Evolutionary conservation across 176 grass and related monocot species (phyloP).

Genomic region (Rhipidocladum racemiflorum): DNA sequence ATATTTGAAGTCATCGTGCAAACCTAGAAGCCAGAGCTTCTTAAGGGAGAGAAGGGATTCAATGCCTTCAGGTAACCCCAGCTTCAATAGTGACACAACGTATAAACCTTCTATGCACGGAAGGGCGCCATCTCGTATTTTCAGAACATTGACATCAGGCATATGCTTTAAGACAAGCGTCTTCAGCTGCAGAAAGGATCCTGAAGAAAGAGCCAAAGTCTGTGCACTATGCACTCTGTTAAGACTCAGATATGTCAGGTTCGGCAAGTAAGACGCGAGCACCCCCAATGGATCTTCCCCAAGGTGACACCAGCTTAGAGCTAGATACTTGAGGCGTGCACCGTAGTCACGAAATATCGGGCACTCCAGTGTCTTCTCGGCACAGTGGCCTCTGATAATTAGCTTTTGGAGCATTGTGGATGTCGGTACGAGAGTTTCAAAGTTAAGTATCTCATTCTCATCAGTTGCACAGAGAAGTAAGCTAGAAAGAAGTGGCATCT

Average conservation of each 20-base stretch:
- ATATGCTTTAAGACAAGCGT: too few species aligned
- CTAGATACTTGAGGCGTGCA: not conserved
- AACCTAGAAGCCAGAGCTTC: not conserved
- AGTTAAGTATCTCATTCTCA: not conserved
- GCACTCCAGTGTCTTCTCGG: not conserved
- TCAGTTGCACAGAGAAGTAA: slow-evolving; percentile 10
- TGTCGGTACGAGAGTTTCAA: not conserved
- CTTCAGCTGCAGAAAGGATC: not conserved
- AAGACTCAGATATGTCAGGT: not conserved
- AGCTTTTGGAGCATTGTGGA: slow-evolving; percentile 12
- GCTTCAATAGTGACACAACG: not conserved
- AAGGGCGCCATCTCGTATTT: not conserved
- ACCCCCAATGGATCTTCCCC: not conserved
- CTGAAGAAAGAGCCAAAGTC: not conserved
- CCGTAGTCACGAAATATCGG: not conserved
- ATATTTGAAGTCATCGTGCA: not conserved
- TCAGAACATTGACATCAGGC: too few species aligned
- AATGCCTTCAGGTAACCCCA: too few species aligned
- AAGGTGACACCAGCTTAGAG: too few species aligned
- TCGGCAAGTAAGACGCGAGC: not conserved
- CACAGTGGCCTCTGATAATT: not conserved
- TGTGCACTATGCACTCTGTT: not conserved
- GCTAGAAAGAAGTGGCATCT: not conserved
- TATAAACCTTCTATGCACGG: not conserved
- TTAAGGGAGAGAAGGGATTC: not conserved